Evolutionary conservation across 768 basidiomycete genomes (phyloP).

Genomic region (Mycena pura): DNA sequence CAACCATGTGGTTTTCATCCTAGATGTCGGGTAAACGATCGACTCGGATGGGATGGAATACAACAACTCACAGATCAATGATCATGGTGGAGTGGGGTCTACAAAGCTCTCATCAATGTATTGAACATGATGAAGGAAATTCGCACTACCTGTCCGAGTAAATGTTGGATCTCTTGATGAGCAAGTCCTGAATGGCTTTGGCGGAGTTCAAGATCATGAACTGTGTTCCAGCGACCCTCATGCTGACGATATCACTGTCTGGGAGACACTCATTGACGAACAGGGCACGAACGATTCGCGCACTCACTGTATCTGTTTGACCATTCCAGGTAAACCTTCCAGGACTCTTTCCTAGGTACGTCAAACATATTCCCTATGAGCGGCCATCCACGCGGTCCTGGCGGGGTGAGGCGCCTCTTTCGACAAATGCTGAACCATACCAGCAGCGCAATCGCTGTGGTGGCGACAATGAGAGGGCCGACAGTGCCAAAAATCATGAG

Average conservation of each 20-base stretch:
- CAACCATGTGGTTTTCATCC: not conserved
- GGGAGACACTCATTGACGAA: not conserved
- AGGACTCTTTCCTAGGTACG: not conserved
- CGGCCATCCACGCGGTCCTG: not conserved
- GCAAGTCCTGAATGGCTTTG: not conserved
- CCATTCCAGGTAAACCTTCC: constrained; percentile 11
- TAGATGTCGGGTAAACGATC: not conserved
- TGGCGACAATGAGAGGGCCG: too few species aligned
- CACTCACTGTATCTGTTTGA: too few species aligned
- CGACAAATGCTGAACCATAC: not conserved
- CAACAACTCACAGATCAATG: not conserved
- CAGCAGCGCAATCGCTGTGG: not conserved
- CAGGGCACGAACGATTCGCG: too few species aligned
- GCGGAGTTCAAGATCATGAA: not conserved
- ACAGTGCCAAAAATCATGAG: not conserved
- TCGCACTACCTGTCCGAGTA: not conserved
- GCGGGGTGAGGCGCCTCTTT: not conserved
- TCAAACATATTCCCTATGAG: constrained; percentile 1
- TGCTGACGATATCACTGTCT: not conserved
- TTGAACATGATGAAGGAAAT: not conserved
- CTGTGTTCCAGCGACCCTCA: not conserved
- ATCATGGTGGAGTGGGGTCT: not conserved
- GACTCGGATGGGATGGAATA: not conserved
- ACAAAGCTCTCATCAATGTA: not conserved
- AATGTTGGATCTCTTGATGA: not conserved